These are phyloP conservation scores for Chiua virens DNA, from an alignment of 768 basidiomycete species.

Conservation along the genomic window DNA sequence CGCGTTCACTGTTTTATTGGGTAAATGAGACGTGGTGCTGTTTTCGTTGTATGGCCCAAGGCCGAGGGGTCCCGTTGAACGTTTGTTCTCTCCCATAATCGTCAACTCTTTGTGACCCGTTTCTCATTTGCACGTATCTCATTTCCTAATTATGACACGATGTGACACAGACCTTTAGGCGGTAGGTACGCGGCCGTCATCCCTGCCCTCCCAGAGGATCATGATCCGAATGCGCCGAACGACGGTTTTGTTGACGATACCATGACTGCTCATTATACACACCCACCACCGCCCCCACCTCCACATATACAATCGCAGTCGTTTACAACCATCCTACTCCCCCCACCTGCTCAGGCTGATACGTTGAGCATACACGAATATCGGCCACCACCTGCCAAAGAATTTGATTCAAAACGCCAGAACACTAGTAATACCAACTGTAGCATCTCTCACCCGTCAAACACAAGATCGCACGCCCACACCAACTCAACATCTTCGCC, in stretches of 20 bases:
- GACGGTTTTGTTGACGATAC: slow-evolving; percentile 27
- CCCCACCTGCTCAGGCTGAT: slow-evolving; percentile 26
- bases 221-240: slow-evolving; percentile 42
- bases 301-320: slow-evolving; percentile 23
- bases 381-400: slow-evolving; percentile 26
- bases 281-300: slow-evolving; percentile 20
- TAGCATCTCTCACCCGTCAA: slow-evolving; percentile 8
- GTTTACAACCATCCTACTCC: slow-evolving; percentile 33
- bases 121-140: slow-evolving; percentile 22
- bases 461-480: slow-evolving; percentile 9
- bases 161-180: slow-evolving; percentile 60
- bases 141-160: slow-evolving; percentile 33
- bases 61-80: slow-evolving; percentile 5
- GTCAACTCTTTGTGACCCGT: slow-evolving; percentile 18
- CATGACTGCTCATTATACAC: slow-evolving; percentile 13
- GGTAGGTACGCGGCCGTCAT: slow-evolving; percentile 82
- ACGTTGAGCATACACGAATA: slow-evolving; percentile 35
- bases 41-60: slow-evolving; percentile 6
- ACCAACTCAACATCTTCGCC: slow-evolving; percentile 27
- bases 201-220: slow-evolving; percentile 77
- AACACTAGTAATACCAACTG: slow-evolving; percentile 2
- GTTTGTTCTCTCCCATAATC: slow-evolving; percentile 8
- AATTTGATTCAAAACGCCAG: slow-evolving; percentile 20
- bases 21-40: slow-evolving; percentile 10
- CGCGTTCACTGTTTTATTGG: slow-evolving; percentile 8